phyloP scores from a whole-genome alignment of 163 green algal genomes.

The Smithsoniella earleae region DNA sequence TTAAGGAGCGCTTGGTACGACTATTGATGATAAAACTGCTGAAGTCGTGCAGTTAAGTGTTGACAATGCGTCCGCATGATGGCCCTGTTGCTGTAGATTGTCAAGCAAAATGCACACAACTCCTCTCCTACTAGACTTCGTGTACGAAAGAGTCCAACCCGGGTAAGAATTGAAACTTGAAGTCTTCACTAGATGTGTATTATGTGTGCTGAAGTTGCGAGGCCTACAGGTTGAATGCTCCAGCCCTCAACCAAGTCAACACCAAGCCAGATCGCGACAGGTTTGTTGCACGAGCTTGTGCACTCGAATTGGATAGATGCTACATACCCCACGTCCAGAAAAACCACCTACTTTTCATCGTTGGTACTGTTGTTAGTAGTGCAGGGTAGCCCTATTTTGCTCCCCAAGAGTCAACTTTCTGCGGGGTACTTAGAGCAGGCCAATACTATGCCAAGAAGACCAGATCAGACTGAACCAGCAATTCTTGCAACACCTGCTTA shows the following conservation, averaged over 20 bases:
- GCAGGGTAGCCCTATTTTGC: constrained; percentile 8
- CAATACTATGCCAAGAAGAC: neutral
- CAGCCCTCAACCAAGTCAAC: neutral
- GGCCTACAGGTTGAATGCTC: neutral
- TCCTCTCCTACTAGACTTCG: neutral
- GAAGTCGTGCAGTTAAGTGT: no score
- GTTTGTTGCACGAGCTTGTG: neutral
- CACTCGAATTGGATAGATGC: no score
- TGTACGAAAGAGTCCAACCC: neutral
- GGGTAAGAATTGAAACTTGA: no score
- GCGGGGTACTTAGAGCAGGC: constrained; percentile 57
- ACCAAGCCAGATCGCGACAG: neutral
- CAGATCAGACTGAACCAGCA: neutral
- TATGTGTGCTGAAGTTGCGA: no score
- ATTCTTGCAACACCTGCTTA: neutral
- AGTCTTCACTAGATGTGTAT: no score
- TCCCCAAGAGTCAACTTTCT: constrained; percentile 2
- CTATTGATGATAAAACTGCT: neutral
- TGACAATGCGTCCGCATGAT: no score
- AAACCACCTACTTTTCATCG: neutral
- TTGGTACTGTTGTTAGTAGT: neutral
- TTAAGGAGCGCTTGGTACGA: neutral
- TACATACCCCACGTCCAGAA: no score
- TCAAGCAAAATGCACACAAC: neutral
- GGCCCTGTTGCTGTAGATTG: no score